Base-by-base conservation (phyloP, 306 rosid genomes). In the Cicer judaicum region DNA sequence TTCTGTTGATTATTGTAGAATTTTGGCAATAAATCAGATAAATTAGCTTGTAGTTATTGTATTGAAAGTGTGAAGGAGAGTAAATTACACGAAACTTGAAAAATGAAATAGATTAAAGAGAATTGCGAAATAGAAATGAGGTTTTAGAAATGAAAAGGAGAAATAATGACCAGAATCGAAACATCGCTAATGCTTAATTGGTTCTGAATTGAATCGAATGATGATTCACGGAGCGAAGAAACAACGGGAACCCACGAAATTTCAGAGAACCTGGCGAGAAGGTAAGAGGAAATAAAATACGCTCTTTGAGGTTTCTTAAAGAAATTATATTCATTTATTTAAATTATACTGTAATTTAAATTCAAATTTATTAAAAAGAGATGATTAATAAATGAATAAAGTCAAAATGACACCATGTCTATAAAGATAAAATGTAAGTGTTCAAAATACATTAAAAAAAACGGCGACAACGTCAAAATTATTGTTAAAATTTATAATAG, bases 161-260 rank as follows among this genome's bases (percentile, higher is more conserved):
- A 62, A 29, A 29, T 0, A 29, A 53, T 62, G 87, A 93, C 98
- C 98, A 89, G 84, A 93, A 93, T 81, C 88, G 87, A 85, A 93
- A 93, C 97, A 90, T 90, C 41, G 84, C 72, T 55, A 4, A 1
- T 12, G 44, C 1, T 39, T 60, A 7, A 72, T 19, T 40, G 80
- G 64, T 68, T 14, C 64, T 12, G 44, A 60, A 62, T 69, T 29
- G 34, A 29, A 29, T 29, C 34, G 34, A 29, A 3, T 43, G 79
- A 69, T 47, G 81, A 77, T 60, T 72, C 64, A 4, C 66, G 6
- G 7, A 73, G 10, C 14, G 13, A 48, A 57, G 54, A 65, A 43
- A n/a, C 7, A 13, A 67, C 2, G 21, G 74, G 52, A 78, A 76
- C 76, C 82, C 90, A 68, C 6, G 65, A 78, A 72, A 64, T 65